phyloP scores from a whole-genome alignment of 2,329 filamentous ascomycete species.

The Penicillium oxalicum region DNA sequence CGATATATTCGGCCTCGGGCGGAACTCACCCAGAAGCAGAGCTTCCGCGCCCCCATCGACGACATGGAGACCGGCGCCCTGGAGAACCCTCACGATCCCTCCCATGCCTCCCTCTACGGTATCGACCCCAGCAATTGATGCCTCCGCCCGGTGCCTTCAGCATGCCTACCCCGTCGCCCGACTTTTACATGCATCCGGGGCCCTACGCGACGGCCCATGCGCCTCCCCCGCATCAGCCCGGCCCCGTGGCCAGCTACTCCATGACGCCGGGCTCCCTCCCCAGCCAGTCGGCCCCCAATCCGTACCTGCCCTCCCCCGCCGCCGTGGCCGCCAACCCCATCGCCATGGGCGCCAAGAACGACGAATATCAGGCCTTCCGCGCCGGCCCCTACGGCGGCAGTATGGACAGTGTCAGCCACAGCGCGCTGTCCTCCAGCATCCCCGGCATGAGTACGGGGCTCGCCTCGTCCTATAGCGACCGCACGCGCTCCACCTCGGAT shows the following conservation, averaged over 20 bases:
- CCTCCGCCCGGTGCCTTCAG: slow-evolving; percentile 28
- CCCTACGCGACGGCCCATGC: slow-evolving; percentile 30
- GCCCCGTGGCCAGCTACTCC: slow-evolving; percentile 31
- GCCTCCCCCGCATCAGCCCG: slow-evolving; percentile 26
- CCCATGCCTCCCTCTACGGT: slow-evolving; percentile 36
- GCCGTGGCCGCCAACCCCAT: slow-evolving; percentile 17
- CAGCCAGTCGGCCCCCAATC: slow-evolving; percentile 30
- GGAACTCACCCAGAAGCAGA: slow-evolving; percentile 57
- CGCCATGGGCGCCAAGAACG: slow-evolving; percentile 24
- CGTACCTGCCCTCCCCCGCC: slow-evolving; percentile 32
- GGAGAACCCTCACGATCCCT: slow-evolving; percentile 36
- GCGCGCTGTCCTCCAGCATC: slow-evolving; percentile 30
- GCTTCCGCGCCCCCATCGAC: slow-evolving; percentile 61
- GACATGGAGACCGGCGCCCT: slow-evolving; percentile 47
- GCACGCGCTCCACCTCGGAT: slow-evolving; percentile 33
- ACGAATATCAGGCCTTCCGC: slow-evolving; percentile 35
- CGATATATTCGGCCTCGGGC: slow-evolving; percentile 49
- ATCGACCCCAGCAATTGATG: slow-evolving; percentile 35
- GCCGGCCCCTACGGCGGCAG: slow-evolving; percentile 28
- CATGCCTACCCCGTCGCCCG: slow-evolving; percentile 30
- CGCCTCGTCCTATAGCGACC: slow-evolving; percentile 29
- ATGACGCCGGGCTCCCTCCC: slow-evolving; percentile 28
- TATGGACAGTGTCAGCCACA: slow-evolving; percentile 33
- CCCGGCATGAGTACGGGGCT: slow-evolving; percentile 29
- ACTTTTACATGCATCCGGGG: slow-evolving; percentile 34